Conservation (phyloP, 805 yeast genomes). For the Spathaspora hagerdaliae region DNA sequence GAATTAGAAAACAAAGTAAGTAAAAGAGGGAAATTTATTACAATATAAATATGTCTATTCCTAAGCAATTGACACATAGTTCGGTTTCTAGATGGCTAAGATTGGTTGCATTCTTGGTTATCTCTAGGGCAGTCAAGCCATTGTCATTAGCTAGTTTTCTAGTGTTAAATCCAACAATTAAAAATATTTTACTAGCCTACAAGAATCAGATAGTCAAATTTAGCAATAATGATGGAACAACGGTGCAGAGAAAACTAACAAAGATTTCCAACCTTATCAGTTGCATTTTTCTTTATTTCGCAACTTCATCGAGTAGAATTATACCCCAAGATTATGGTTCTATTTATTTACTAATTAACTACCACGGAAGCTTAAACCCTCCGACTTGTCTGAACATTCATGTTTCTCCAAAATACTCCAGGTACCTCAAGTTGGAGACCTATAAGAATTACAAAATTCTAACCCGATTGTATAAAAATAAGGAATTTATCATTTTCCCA, state of each 20-base stretch:
- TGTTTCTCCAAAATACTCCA: conserved; percentile 23
- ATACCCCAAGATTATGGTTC: conserved; percentile 38
- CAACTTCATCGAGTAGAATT: conserved; percentile 17
- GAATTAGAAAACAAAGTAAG: too few relatives aligned
- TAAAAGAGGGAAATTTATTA: too few relatives aligned
- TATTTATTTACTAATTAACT: conserved; percentile 29
- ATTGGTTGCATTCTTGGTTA: conserved; percentile 22
- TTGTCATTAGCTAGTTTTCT: conserved; percentile 27
- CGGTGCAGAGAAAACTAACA: not conserved
- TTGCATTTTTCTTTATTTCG: conserved; percentile 21
- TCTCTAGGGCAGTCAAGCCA: conserved; percentile 20
- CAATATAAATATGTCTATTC: too few relatives aligned
- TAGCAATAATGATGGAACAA: not conserved
- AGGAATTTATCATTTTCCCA: conserved; percentile 33
- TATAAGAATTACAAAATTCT: conserved; percentile 17
- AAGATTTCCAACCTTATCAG: conserved; percentile 20
- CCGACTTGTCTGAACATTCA: conserved; percentile 27
- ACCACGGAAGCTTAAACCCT: conserved; percentile 27
- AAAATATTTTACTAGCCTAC: conserved; percentile 7
- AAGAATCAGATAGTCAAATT: conserved; percentile 6
- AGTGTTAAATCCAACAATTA: conserved; percentile 27
- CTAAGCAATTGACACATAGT: too few relatives aligned
- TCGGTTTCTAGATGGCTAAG: conserved; percentile 11
- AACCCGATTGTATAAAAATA: conserved; percentile 20
- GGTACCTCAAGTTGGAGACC: conserved; percentile 20